phyloP scores from a whole-genome alignment of 2,329 filamentous ascomycete genomes.

The Lojkania enalia region DNA sequence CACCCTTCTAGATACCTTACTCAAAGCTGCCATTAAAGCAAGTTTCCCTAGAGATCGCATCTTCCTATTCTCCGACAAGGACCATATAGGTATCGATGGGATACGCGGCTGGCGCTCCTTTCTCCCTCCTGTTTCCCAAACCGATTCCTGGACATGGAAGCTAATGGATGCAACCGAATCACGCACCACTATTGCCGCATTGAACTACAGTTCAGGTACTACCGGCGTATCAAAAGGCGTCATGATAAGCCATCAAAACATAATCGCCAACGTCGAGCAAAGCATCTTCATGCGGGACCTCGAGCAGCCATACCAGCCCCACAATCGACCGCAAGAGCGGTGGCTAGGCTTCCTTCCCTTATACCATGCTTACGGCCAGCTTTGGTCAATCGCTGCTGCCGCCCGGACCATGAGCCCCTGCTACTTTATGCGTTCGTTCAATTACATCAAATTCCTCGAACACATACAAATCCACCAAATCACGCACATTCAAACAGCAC shows the following conservation, averaged over 20 bases:
- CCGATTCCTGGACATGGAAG: constrained; percentile 49
- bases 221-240: constrained; percentile 52
- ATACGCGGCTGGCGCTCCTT: constrained; percentile 51
- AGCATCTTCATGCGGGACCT: constrained; percentile 46
- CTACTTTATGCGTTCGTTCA: constrained; percentile 47
- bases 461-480: constrained; percentile 43
- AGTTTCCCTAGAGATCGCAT: constrained; percentile 49
- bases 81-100: constrained; percentile 33
- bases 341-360: constrained; percentile 50
- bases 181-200: constrained; percentile 24
- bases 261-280: constrained; percentile 46
- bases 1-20: constrained; percentile 47
- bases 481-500: constrained; percentile 47
- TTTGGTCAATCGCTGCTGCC: constrained; percentile 45
- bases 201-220: constrained; percentile 43
- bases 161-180: constrained; percentile 44
- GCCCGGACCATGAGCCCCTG: constrained; percentile 38
- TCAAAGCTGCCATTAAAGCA: constrained; percentile 50
- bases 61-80: constrained; percentile 54
- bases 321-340: constrained; percentile 28
- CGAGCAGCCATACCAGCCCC: constrained; percentile 27
- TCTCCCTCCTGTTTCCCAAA: constrained; percentile 39
- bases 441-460: constrained; percentile 37
- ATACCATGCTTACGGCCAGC: constrained; percentile 50
- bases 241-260: constrained; percentile 50